A percentile compares a stretch with the other conserved stretches of the same genome.
These are phyloP conservation scores for Kluyveromyces aestuarii DNA, from an alignment of 805 yeast genomes.

Conservation along the genomic window DNA sequence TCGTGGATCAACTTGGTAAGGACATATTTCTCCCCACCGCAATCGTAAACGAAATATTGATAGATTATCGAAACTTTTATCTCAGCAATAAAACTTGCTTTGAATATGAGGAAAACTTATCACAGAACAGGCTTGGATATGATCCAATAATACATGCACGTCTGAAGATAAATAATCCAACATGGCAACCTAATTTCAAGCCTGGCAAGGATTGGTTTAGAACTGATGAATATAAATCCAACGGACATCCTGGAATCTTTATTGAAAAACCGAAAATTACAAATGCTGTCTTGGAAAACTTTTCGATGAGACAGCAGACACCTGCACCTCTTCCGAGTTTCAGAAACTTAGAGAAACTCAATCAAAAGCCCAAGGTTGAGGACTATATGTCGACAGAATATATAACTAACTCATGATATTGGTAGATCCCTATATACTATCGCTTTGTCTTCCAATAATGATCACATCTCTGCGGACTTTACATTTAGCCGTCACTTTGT, in stretches of 20 bases:
- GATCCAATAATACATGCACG: constrained; percentile 24
- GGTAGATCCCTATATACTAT: constrained; percentile 32
- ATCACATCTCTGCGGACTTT: constrained; percentile 43
- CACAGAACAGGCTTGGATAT: not conserved
- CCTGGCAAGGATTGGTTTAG: constrained; percentile 15
- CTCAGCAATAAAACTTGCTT: constrained; percentile 27
- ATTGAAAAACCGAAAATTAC: constrained; percentile 37
- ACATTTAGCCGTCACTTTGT: constrained; percentile 52
- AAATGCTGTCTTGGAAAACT: constrained; percentile 25
- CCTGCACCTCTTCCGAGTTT: constrained; percentile 43
- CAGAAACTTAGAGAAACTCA: constrained; percentile 57
- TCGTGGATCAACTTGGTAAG: constrained; percentile 37
- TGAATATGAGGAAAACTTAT: constrained; percentile 10
- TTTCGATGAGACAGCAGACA: not conserved
- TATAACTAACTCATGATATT: not conserved
- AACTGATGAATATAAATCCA: constrained; percentile 20
- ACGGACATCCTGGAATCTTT: constrained; percentile 30
- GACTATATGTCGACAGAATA: constrained; percentile 5
- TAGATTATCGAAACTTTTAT: constrained; percentile 28
- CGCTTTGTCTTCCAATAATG: constrained; percentile 70
- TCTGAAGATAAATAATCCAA: constrained; percentile 25
- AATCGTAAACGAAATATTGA: constrained; percentile 35
- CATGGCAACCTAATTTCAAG: constrained; percentile 15
- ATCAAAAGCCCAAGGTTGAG: constrained; percentile 35
- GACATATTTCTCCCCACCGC: constrained; percentile 40